phyloP scores from a whole-genome alignment of 306 rosid genomes.

The Acmispon strigosus region DNA sequence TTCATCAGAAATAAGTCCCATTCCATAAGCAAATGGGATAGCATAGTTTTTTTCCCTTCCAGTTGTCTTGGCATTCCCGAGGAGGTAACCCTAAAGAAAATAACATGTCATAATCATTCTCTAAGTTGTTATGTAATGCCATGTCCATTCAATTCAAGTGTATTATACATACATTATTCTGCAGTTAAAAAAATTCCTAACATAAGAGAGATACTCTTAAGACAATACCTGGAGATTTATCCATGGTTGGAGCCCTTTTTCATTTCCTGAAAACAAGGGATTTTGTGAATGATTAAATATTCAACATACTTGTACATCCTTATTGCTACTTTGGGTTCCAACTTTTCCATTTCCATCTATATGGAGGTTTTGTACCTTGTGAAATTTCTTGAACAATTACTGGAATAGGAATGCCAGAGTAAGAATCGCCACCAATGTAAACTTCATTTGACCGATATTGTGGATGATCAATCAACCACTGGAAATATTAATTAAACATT shows the following conservation, averaged over 20 bases:
- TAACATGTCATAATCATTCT: neutral
- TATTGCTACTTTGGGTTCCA: neutral
- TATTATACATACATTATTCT: neutral
- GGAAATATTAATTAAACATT: constrained; percentile 8
- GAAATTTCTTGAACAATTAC: constrained; percentile 40
- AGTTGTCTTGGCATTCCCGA: constrained; percentile 39
- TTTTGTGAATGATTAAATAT: neutral
- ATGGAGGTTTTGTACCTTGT: constrained; percentile 32
- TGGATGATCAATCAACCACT: constrained; percentile 74
- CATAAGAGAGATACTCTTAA: neutral
- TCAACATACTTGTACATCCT: neutral
- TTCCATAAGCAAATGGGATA: constrained; percentile 45
- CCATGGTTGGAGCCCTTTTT: constrained; percentile 37
- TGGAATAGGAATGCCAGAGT: constrained; percentile 62
- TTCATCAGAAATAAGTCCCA: constrained; percentile 62
- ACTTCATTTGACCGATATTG: constrained; percentile 39
- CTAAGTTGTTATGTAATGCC: neutral
- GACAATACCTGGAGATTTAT: constrained; percentile 53
- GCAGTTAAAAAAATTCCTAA: neutral
- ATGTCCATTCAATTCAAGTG: constrained; percentile 37
- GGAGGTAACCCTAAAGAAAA: constrained; percentile 49
- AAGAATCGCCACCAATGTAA: constrained; percentile 67
- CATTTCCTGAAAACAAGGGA: constrained; percentile 38
- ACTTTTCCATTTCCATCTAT: neutral
- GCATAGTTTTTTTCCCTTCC: neutral